A percentile compares a stretch with the other conserved stretches of the same genome.
These are phyloP conservation scores for Lipomyces sp. DNA, from an alignment of 805 yeast species.

Conservation along the genomic window DNA sequence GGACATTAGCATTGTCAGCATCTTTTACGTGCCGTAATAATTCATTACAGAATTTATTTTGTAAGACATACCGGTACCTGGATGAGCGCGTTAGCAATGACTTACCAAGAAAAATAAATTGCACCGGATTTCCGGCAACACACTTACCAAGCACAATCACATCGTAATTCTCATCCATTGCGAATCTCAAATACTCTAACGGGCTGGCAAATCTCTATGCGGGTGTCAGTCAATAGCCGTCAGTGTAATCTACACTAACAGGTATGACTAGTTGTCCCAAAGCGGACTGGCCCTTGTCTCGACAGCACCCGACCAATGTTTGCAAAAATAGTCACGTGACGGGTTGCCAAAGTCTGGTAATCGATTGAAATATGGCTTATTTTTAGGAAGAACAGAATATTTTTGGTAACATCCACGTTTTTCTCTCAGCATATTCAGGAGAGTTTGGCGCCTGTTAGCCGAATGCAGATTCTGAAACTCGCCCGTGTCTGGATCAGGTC, in stretches of 20 bases:
- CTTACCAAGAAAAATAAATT: neutral
- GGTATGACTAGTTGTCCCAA: neutral
- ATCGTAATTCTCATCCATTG: conserved; percentile 95
- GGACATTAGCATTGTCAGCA: conserved; percentile 34
- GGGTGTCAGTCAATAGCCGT: neutral
- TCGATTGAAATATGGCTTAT: neutral
- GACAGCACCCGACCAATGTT: neutral
- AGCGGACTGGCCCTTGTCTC: neutral
- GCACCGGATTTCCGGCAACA: conserved; percentile 10
- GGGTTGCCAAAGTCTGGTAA: neutral
- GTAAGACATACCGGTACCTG: conserved; percentile 45
- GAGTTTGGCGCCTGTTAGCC: too few species aligned
- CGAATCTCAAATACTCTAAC: neutral
- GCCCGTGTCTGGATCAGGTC: too few species aligned
- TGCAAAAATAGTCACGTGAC: neutral
- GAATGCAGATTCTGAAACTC: too few species aligned
- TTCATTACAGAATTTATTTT: neutral
- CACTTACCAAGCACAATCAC: conserved; percentile 85
- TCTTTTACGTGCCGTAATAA: neutral
- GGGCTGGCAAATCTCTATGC: neutral
- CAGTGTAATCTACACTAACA: neutral
- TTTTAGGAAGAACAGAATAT: neutral
- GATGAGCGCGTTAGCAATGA: conserved; percentile 5
- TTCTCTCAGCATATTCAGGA: too few species aligned
- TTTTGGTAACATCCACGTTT: neutral